Evolutionary conservation across 108 stramenopile genomes (phyloP).

Genomic region (Cyclostephanos invisitatus): DNA sequence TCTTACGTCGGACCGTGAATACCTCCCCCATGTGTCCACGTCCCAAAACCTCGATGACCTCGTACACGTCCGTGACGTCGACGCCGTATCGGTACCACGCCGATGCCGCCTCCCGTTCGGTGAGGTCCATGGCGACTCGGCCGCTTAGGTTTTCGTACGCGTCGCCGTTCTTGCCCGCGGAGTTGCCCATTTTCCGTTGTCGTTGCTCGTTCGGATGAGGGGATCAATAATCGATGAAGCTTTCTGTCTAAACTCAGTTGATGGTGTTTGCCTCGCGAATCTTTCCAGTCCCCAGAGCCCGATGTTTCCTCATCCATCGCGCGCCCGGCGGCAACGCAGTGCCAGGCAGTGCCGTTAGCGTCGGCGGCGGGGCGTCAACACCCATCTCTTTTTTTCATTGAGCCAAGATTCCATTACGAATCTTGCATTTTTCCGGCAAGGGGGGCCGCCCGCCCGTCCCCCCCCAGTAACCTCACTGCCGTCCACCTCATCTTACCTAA

Average conservation of each 20-base stretch:
- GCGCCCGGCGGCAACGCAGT: too few relatives aligned
- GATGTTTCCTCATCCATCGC: too few relatives aligned
- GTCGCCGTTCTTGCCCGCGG: slow-evolving; percentile 6
- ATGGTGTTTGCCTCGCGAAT: not conserved
- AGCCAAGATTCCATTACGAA: too few relatives aligned
- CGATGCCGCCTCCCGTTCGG: slow-evolving; percentile 47
- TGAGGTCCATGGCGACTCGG: slow-evolving; percentile 8
- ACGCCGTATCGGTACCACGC: slow-evolving; percentile 61
- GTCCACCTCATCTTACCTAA: too few relatives aligned
- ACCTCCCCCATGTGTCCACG: slow-evolving; percentile 61
- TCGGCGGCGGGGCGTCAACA: too few relatives aligned
- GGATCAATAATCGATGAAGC: too few relatives aligned
- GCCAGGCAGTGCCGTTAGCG: too few relatives aligned
- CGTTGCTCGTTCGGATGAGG: not conserved
- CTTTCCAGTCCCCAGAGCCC: too few relatives aligned
- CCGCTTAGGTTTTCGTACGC: slow-evolving; percentile 1
- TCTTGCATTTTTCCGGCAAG: too few relatives aligned
- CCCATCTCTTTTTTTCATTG: too few relatives aligned
- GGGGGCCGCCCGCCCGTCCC: too few relatives aligned
- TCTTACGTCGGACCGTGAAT: slow-evolving; percentile 54
- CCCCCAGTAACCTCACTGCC: too few relatives aligned
- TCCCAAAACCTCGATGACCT: slow-evolving; percentile 47
- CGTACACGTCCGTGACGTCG: slow-evolving; percentile 54
- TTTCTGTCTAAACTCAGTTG: not conserved
- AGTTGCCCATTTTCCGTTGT: slow-evolving; percentile 14